phyloP scores from a whole-genome alignment of 2,329 filamentous ascomycete genomes.

The Fusarium sp. region DNA sequence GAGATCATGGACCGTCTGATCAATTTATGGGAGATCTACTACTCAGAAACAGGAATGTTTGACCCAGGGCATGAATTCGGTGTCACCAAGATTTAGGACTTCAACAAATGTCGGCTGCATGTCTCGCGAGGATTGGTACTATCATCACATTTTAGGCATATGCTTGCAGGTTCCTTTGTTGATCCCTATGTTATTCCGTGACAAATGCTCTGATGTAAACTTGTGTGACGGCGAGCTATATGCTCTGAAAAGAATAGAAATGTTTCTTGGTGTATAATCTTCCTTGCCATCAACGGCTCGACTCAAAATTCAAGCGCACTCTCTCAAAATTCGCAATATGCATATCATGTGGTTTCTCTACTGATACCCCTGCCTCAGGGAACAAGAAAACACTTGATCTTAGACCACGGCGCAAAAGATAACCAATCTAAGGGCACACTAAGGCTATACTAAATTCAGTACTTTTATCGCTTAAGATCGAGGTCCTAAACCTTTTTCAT shows the following conservation, averaged over 20 bases:
- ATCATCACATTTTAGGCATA: background rate
- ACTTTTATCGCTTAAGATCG: background rate
- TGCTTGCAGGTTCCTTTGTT: background rate
- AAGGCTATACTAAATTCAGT: background rate
- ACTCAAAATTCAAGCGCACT: background rate
- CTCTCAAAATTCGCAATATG: background rate
- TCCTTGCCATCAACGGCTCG: background rate
- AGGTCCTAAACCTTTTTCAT: background rate
- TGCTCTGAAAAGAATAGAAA: background rate
- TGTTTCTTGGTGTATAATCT: background rate
- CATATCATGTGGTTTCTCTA: background rate
- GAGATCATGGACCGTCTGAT: slow-evolving; percentile 19
- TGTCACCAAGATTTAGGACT: background rate
- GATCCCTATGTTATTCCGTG: background rate
- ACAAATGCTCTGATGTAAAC: background rate
- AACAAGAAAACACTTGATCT: background rate
- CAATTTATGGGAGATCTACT: slow-evolving; percentile 24
- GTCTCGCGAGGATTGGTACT: background rate
- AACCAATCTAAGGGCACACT: background rate
- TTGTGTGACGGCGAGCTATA: background rate
- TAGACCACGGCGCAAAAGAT: background rate
- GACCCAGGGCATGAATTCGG: slow-evolving; percentile 17
- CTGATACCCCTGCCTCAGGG: background rate
- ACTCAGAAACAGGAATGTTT: slow-evolving; percentile 28
- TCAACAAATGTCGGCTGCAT: background rate